phyloP scores from a whole-genome alignment of 176 grass and related monocot species.

The Chloris gayana region DNA sequence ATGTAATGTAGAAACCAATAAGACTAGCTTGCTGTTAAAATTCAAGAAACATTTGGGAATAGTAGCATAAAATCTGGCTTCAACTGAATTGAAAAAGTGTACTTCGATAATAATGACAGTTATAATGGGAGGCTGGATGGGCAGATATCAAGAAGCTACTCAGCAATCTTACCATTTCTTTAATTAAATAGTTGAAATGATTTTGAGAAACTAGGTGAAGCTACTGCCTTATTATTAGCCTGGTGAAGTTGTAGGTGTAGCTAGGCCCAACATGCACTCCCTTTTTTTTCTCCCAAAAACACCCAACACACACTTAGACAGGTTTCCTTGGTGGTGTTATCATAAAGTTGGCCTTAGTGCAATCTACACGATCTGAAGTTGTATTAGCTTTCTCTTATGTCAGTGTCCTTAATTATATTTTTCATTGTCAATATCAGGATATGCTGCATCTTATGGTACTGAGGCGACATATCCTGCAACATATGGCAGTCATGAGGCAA shows the following conservation, averaged over 20 bases:
- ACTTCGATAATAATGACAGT: background rate
- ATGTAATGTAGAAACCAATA: background rate
- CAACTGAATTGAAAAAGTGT: background rate
- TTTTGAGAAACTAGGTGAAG: background rate
- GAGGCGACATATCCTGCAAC: conserved; percentile 32
- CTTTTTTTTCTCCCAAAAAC: background rate
- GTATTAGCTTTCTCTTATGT: conserved; percentile 3
- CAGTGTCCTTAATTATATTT: conserved; percentile 12
- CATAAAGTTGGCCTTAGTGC: too few relatives aligned
- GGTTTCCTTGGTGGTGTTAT: background rate
- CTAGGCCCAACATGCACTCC: background rate
- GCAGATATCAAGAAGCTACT: background rate
- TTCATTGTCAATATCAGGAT: conserved; percentile 47
- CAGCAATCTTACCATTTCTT: background rate
- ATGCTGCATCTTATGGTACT: conserved; percentile 52
- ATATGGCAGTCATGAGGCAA: conserved; percentile 38
- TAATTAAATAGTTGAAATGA: background rate
- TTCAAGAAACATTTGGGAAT: background rate
- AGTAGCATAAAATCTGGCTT: background rate
- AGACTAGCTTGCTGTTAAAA: background rate
- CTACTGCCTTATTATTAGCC: background rate
- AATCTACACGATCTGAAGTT: background rate
- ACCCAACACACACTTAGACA: background rate
- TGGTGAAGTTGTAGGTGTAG: background rate
- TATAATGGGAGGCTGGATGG: background rate